Conservation (phyloP, 148 eudicot species). For the Rhododendron henanense region DNA sequence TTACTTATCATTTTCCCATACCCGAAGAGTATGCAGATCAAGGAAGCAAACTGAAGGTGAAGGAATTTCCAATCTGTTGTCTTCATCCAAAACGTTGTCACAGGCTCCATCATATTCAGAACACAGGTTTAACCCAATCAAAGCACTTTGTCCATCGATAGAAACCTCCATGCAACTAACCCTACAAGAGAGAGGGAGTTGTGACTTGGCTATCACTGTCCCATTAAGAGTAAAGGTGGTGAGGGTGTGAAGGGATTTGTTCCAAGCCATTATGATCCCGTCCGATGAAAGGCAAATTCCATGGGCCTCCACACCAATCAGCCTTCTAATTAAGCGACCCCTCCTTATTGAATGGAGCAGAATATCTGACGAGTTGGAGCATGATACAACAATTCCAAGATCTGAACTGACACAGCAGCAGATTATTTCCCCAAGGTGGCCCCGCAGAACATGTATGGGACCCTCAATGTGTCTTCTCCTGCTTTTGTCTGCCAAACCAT, state of each 20-base stretch:
- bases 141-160: slow-evolving; percentile 70
- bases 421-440: slow-evolving; percentile 73
- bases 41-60: slow-evolving; percentile 86
- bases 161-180: slow-evolving; percentile 86
- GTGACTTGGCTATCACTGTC: slow-evolving; percentile 49
- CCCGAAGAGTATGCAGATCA: slow-evolving; percentile 71
- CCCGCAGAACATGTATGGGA: slow-evolving; percentile 89
- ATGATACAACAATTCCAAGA: slow-evolving; percentile 83
- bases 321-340: slow-evolving; percentile 80
- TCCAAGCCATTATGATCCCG: slow-evolving; percentile 81
- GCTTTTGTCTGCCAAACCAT: slow-evolving; percentile 50
- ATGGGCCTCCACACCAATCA: slow-evolving; percentile 73
- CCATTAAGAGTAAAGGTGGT: slow-evolving; percentile 83
- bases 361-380: slow-evolving; percentile 74
- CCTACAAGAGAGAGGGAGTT: slow-evolving; percentile 57
- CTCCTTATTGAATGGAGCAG: slow-evolving; percentile 70
- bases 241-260: slow-evolving; percentile 50
- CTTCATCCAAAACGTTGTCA: slow-evolving; percentile 25
- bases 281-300: slow-evolving; percentile 67
- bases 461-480: slow-evolving; percentile 74
- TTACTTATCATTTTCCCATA: slow-evolving; percentile 15
- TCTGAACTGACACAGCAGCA: slow-evolving; percentile 89
- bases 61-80: slow-evolving; percentile 42
- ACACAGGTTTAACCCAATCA: slow-evolving; percentile 69
- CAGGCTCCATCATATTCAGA: slow-evolving; percentile 42